phyloP scores from a whole-genome alignment of 306 rosid genomes.

The Lupinus albus region DNA sequence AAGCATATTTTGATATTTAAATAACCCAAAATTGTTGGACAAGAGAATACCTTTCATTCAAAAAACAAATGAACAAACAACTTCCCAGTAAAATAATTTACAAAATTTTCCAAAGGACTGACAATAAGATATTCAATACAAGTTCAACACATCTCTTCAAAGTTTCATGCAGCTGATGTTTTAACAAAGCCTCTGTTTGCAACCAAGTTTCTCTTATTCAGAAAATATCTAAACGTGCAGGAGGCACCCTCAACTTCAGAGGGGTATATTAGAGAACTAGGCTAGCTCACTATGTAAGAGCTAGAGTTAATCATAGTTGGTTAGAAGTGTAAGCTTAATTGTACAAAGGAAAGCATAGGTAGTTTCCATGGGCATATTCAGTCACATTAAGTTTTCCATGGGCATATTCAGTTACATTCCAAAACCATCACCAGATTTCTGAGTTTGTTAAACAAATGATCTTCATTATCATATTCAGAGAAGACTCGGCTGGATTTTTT shows the following conservation, averaged over 20 bases:
- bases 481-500: background rate
- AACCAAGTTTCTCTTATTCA: too few species aligned
- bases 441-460: background rate
- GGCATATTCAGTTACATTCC: background rate
- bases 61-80: background rate
- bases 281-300: too few species aligned
- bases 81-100: constrained; percentile 15
- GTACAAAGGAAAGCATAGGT: background rate
- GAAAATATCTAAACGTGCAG: too few species aligned
- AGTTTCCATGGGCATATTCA: background rate
- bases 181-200: too few species aligned
- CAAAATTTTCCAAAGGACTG: constrained; percentile 1
- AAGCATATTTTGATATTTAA: constrained; percentile 4
- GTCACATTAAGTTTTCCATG: background rate
- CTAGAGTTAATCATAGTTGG: too few species aligned
- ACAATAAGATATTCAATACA: background rate
- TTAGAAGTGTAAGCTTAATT: too few species aligned
- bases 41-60: constrained; percentile 13
- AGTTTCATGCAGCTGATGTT: too few species aligned
- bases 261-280: too few species aligned
- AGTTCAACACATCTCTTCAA: too few species aligned
- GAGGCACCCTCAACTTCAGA: too few species aligned
- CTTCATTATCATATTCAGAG: constrained; percentile 7
- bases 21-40: background rate
- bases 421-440: background rate